phyloP scores from a whole-genome alignment of 2,329 filamentous ascomycete genomes.

The Lachnellula cervina region DNA sequence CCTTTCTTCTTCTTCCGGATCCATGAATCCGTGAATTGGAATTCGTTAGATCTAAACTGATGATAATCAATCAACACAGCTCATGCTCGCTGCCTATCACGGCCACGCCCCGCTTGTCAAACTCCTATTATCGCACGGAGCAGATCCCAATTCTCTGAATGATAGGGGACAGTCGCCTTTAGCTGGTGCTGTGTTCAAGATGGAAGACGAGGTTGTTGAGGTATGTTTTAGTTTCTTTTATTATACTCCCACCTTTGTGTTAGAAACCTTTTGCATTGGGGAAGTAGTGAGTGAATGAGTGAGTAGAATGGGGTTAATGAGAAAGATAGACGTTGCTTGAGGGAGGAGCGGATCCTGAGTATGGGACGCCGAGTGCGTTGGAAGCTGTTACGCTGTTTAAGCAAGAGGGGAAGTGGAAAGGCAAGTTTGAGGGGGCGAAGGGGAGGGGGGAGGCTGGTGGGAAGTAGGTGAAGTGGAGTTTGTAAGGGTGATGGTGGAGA shows the following conservation, averaged over 20 bases:
- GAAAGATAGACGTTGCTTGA: slow-evolving; percentile 37
- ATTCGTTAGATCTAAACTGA: not conserved
- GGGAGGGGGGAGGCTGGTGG: slow-evolving; percentile 41
- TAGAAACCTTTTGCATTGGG: too few relatives aligned
- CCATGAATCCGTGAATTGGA: not conserved
- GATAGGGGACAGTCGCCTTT: slow-evolving; percentile 64
- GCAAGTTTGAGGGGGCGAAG: slow-evolving; percentile 44
- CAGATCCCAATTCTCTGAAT: slow-evolving; percentile 64
- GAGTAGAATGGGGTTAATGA: not conserved
- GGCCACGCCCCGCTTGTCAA: slow-evolving; percentile 57
- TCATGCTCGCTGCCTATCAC: slow-evolving; percentile 71
- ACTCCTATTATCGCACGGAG: slow-evolving; percentile 56
- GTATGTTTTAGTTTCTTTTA: slow-evolving; percentile 29
- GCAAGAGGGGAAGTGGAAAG: slow-evolving; percentile 46
- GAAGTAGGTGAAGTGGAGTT: not conserved
- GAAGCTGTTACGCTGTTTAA: slow-evolving; percentile 48
- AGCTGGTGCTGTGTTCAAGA: slow-evolving; percentile 70
- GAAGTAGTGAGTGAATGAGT: not conserved
- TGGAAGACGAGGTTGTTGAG: slow-evolving; percentile 59
- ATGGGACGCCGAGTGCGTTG: slow-evolving; percentile 45
- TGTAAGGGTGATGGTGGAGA: too few relatives aligned
- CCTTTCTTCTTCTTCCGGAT: not conserved
- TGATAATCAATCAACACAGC: slow-evolving; percentile 33
- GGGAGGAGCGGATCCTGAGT: slow-evolving; percentile 50
- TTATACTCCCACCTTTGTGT: not conserved